Base-by-base conservation (phyloP, 139 green algal species). In the Nannochloris sp. region DNA sequence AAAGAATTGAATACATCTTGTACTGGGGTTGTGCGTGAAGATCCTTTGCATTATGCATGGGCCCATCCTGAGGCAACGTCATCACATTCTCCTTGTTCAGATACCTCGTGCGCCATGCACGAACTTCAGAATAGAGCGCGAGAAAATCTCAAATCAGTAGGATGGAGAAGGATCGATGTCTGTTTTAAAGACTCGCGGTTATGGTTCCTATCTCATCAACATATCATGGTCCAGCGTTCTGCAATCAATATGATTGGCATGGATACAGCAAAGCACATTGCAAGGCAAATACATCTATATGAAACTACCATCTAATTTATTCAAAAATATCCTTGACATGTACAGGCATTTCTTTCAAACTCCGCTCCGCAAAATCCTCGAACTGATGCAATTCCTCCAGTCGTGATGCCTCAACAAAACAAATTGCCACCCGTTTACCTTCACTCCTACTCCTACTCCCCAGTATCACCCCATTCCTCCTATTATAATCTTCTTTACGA, bases 141-240 rank as follows among this genome's bases (percentile, higher is more conserved):
- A 74, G 31, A 51, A 19, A 51, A 69, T 51, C 74, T 92, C 66
- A 75, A 83, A 72, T 44, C 59, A 37, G 69, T 93, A 49, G 62
- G 68, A 1, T 95, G 87, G 87, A 72, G 86, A 16, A 78, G 87
- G 2, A 76, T 95, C 51, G 86, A 95, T 53, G 79, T 86, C 7
- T 81, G 73, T 62, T 90, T 87, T 64, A 37, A 44, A 16, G 75
- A 62, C 37, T 69, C 65, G 3, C 14, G n/a, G 40, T 56, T 81
- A 23, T 54, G 64, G 4, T 57, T 75, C 27, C 72, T 83, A 34
- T 60, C 61, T 3, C 71, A 79, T 60, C 71, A 76, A 37, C 67
- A 79, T 63, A 75, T 76, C 16, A 75, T 87, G 75, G 80, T 88
- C 6, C 86, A 83, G 0, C 68, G 85, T 5, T 68, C 68, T 43